Conservation (phyloP, 1,284 basidiomycete genomes). For the Inonotus obliquus region DNA sequence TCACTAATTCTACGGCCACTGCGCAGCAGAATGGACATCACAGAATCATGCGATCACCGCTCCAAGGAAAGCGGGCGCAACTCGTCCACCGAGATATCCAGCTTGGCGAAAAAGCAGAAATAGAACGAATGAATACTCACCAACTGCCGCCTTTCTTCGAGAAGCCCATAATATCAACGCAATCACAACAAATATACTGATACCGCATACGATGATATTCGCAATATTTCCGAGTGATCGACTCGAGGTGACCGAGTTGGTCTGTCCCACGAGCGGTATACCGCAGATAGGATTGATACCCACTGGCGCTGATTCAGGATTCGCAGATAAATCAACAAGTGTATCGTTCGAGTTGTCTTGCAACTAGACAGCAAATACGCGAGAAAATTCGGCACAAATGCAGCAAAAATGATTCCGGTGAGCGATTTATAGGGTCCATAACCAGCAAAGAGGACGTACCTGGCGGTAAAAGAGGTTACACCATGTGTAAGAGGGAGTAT, state of each 20-base stretch:
- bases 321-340: constrained; percentile 36
- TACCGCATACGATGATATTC: constrained; percentile 62
- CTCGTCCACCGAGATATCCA: not conserved
- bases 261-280: constrained; percentile 40
- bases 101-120: not conserved
- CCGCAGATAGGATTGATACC: constrained; percentile 56
- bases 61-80: not conserved
- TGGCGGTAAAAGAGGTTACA: constrained; percentile 70
- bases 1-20: not conserved
- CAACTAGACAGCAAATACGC: constrained; percentile 28
- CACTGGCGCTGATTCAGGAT: constrained; percentile 45
- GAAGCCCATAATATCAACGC: constrained; percentile 42
- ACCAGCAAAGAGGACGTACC: constrained; percentile 29
- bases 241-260: constrained; percentile 22
- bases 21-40: not conserved
- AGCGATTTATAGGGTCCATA: not conserved
- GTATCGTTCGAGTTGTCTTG: constrained; percentile 28
- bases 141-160: constrained; percentile 49
- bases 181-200: constrained; percentile 50
- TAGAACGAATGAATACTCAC: constrained; percentile 18
- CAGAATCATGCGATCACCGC: not conserved
- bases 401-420: not conserved
- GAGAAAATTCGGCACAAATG: not conserved
- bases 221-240: constrained; percentile 67
- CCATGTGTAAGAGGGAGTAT: constrained; percentile 62